Evolutionary conservation across 2,329 filamentous ascomycete genomes (phyloP).

Genomic region (Ascochyta pisi): DNA sequence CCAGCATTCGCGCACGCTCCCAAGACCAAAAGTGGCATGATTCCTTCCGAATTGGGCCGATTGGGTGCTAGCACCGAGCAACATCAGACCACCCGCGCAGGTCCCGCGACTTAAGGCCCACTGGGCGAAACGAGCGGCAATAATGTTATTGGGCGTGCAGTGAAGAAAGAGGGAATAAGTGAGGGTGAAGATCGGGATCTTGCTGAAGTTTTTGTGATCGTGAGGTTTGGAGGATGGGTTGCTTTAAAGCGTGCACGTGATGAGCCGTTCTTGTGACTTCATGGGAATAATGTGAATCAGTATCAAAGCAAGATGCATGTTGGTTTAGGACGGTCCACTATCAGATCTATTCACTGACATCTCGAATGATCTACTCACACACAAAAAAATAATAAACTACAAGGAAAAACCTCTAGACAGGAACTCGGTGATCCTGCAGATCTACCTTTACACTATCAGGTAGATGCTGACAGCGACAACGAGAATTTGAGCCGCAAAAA

Average conservation of each 20-base stretch:
- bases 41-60: constrained; percentile 26
- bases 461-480: not conserved
- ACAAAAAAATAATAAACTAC: no score
- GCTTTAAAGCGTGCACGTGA: no score
- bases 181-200: not conserved
- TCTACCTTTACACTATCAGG: not conserved
- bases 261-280: no score
- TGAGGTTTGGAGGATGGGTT: not conserved
- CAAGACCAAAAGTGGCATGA: constrained; percentile 31
- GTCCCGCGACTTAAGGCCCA: not conserved
- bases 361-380: no score
- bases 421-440: no score
- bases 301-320: no score
- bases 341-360: no score
- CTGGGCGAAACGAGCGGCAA: constrained; percentile 28
- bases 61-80: constrained; percentile 21
- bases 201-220: no score
- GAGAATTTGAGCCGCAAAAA: not conserved
- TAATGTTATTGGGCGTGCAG: not conserved
- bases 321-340: no score
- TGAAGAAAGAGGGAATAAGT: not conserved
- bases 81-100: constrained; percentile 26
- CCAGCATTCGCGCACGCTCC: not conserved
- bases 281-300: no score
- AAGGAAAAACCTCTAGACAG: no score